Evolutionary conservation across 805 yeast genomes (phyloP), one percentile per base, ranked within the genome.

Genomic region (Danielia oregonensis): DNA sequence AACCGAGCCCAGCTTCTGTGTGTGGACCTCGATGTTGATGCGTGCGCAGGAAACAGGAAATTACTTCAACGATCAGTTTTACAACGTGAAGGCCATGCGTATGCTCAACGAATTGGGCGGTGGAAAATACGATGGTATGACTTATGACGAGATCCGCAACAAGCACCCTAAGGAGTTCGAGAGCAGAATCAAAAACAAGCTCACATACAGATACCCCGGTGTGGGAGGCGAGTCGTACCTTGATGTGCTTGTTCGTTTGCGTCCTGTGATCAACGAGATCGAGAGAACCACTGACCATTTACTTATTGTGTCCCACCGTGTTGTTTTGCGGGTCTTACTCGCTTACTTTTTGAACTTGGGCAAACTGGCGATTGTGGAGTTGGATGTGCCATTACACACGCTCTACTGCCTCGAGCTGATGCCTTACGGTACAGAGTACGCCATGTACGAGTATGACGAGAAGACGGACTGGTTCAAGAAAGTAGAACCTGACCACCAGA

Each of bases 371-470:
- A 85, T 91, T 39, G 89, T 95, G 1, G 95, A 86, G 48, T 70
- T 91, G 44, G 97, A 91, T 59, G 89, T 91, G 5, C 97, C 97
- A 4, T 65, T 91, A 36, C 97, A 91, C 54, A 85, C 96, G 6
- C 78, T 91, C 7, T 91, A 89, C 55, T 76, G 91, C 38, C 71
- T 91, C 41, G 97, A 91, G 53, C 88, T 91, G 32, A 86, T 86
- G 57, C 97, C 97, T 0, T 91, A 87, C 58, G 97, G 97, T 2
- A 95, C 94, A 2, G 94, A 87, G 41, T 91, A 95, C 87, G 75
- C 83, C 10, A 68, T 89, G 56, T 91, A 82, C 61, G 95, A 88
- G 56, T 91, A 82, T 61, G 83, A 86, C 49, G 96, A 89, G 47
- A 61, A 60, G 2, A 60, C 71, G 26, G 89, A 88, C 55, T 78